Conservation (phyloP, 306 rosid species). For the Prunus armeniaca region DNA sequence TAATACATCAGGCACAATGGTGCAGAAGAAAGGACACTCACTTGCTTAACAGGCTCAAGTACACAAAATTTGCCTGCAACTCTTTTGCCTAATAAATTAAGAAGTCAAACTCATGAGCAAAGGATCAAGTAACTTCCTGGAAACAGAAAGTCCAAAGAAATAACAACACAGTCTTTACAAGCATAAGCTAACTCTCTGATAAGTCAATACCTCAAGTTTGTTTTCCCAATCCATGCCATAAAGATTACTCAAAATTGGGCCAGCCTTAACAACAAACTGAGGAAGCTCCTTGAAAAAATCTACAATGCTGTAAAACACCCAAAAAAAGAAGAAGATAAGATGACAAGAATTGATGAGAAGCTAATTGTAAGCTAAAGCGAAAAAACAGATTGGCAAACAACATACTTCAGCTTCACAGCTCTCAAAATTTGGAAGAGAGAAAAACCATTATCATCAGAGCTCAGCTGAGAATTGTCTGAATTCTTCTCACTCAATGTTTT, state of each 20-base stretch:
- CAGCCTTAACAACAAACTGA: conserved; percentile 86
- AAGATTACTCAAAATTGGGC: conserved; percentile 58
- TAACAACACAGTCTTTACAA: not conserved
- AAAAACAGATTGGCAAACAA: conserved; percentile 18
- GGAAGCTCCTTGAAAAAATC: conserved; percentile 96
- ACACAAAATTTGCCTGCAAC: conserved; percentile 73
- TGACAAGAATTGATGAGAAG: conserved; percentile 18
- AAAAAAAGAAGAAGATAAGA: conserved; percentile 1
- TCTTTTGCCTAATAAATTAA: conserved; percentile 64
- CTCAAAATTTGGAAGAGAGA: conserved; percentile 77
- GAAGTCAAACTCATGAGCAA: conserved; percentile 21
- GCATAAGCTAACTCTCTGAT: conserved; percentile 11
- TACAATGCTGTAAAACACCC: conserved; percentile 51
- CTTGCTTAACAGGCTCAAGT: conserved; percentile 80
- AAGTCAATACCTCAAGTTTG: conserved; percentile 74
- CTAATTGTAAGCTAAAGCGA: conserved; percentile 10
- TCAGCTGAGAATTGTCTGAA: conserved; percentile 33
- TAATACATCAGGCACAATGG: not conserved
- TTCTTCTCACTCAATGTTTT: conserved; percentile 55
- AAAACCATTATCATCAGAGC: conserved; percentile 43
- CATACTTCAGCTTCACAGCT: conserved; percentile 78
- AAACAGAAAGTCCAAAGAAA: not conserved
- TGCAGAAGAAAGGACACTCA: conserved; percentile 36
- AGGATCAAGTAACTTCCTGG: conserved; percentile 16
- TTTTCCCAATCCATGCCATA: conserved; percentile 93